Evolutionary conservation across 768 basidiomycete genomes (phyloP).

Genomic region (Termitomyces sp.): DNA sequence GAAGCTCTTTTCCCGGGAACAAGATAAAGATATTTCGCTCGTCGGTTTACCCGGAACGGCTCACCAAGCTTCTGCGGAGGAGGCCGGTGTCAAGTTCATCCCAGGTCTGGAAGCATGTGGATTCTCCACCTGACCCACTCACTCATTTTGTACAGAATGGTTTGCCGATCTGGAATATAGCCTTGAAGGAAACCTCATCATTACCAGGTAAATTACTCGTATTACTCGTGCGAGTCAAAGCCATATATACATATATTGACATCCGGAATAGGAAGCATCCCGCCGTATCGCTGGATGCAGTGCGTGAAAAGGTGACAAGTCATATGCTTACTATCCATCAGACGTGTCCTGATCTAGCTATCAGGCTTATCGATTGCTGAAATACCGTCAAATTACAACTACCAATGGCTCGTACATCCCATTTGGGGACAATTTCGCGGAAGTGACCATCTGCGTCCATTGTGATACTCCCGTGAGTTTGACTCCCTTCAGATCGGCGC

Average conservation of each 20-base stretch:
- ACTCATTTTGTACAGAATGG: constrained; percentile 43
- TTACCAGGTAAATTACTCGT: constrained; percentile 44
- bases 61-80: constrained; percentile 54
- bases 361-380: constrained; percentile 43
- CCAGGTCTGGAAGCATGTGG: constrained; percentile 36
- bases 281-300: constrained; percentile 36
- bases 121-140: not conserved
- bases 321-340: not conserved
- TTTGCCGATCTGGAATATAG: constrained; percentile 65
- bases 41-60: constrained; percentile 62
- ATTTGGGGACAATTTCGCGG: constrained; percentile 37
- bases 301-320: constrained; percentile 38
- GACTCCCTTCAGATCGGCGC: no score
- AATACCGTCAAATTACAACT: constrained; percentile 44
- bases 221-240: constrained; percentile 1
- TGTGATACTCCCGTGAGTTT: constrained; percentile 57
- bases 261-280: constrained; percentile 40
- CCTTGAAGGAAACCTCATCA: constrained; percentile 51
- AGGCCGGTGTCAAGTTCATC: constrained; percentile 55
- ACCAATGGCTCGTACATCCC: constrained; percentile 35
- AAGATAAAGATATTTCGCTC: constrained; percentile 41
- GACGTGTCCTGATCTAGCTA: not conserved
- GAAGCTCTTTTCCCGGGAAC: constrained; percentile 38
- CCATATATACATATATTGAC: not conserved
- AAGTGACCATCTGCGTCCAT: constrained; percentile 63